Base-by-base conservation (phyloP, 2,329 filamentous ascomycete genomes). In the Fusarium duplospermum region DNA sequence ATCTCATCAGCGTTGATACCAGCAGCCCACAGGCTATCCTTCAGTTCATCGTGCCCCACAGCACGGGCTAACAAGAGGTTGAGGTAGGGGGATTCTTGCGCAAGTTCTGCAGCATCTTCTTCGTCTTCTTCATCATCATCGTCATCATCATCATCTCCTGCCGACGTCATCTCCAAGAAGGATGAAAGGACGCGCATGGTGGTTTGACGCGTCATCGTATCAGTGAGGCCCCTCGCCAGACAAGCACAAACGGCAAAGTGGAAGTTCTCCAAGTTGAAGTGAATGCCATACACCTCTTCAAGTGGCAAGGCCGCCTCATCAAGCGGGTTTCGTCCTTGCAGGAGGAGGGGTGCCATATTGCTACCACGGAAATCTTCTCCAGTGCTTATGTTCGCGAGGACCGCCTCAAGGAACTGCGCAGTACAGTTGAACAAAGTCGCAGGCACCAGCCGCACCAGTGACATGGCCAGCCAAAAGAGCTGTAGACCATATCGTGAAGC, bases 391-490 rank as follows among this genome's bases (percentile, higher is more conserved):
- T 93, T 93, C 52, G 86, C 87, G 47, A 93, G 79, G 2, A 93
- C 89, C 4, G 91, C 88, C 75, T 93, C 90, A 2, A 93, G 83
- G 64, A 93, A 91, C 33, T 88, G 85, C 1, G 90, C 90, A 5
- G 91, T 88, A 78, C 89, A 92, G 79, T 92, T 93, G 82, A 93
- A 93, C 1, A 93, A 85, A 42, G 82, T 84, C 7, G 88, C 83
- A 4, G 91, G 91, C 18, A 92, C 89, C 4, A 93, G 86, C 9
- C 91, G 87, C 27, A 93, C 85, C 1, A 93, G 84, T 3, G 91
- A 92, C 73, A 93, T 89, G 11, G 90, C 91, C 36, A 93, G 84
- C 91, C 91, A 93, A 79, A 93, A 93, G 7, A 93, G 84, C 76
- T 93, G 91, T 36, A 92, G 82, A 0, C 91, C 90, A 76, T 93